Base-by-base conservation (phyloP, 345 rosid genomes). In the Eutrema heterophyllum region DNA sequence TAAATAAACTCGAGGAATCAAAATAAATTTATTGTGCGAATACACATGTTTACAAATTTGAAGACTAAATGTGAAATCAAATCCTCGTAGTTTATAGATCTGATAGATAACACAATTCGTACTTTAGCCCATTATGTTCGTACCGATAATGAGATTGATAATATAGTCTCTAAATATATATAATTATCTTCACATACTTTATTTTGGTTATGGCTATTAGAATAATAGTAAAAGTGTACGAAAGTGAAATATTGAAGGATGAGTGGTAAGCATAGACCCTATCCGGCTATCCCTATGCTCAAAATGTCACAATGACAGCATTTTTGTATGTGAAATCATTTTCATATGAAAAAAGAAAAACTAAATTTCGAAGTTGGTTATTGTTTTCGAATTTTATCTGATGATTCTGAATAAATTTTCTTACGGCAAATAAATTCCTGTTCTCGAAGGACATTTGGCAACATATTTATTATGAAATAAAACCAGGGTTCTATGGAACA, bases 211-310 rank as follows among this genome's bases (percentile, higher is more conserved):
- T 55, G 60, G 40, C 61, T 55, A 55, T n/a, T 33, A 55, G 61
- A 55, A 55, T 55, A 66, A 57, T 56, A 21, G 1, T 1, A 66
- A 57, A 73, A 73, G 65, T 24, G 27, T 39, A 38, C 5, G 72
- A 74, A 48, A 74, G 60, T 66, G 78, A 74, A 36, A 56, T 56
- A 2, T 15, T 51, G 13, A 55, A 55, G 27, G 35, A 65, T 45
- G 50, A 44, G 39, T 13, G 14, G 11, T 39, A 74, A 74, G 60
- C 78, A 74, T 56, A 67, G 72, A 65, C 72, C n/a, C 43, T 38
- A 24, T 45, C n/a, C n/a, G n/a, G n/a, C n/a, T n/a, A n/a, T n/a
- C 36, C 36, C 8, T 33, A 7, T 32, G 72, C 53, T 56, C 18
- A 55, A 26, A 48, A 13, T 57, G 59, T 74, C 53, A 30, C 54